Conservation (phyloP, 176 grass and related monocot genomes). For the Musa schizocarpa region DNA sequence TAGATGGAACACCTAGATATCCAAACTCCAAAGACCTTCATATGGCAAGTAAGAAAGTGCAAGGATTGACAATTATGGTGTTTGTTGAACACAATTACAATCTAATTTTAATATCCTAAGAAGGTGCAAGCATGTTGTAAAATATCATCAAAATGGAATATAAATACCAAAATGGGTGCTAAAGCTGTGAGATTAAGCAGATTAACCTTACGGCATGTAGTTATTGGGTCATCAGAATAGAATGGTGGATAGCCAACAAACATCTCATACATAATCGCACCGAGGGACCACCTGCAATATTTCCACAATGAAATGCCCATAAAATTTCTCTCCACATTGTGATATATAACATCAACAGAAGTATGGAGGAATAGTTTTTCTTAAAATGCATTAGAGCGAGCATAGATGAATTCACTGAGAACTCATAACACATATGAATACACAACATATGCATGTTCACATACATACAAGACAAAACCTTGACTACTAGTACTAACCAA, state of each 20-base stretch:
- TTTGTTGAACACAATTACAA: no score
- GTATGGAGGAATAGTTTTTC: neutral
- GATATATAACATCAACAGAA: neutral
- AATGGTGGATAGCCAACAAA: slow-evolving; percentile 96
- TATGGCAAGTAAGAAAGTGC: no score
- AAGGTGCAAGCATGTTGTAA: neutral
- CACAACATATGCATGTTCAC: neutral
- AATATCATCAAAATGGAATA: neutral
- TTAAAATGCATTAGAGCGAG: neutral
- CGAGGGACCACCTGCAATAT: slow-evolving; percentile 75
- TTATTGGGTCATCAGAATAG: slow-evolving; percentile 89
- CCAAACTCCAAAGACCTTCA: no score
- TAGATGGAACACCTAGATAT: no score
- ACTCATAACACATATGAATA: neutral
- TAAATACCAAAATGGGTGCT: neutral
- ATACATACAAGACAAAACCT: neutral
- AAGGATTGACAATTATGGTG: no score
- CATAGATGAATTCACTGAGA: neutral
- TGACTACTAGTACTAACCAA: neutral
- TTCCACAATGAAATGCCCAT: neutral
- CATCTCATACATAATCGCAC: slow-evolving; percentile 99
- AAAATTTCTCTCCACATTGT: neutral
- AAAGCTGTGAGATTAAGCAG: neutral
- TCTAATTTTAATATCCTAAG: neutral
- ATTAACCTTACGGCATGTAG: slow-evolving; percentile 89